These are phyloP conservation scores for Diaporthe sp. DNA, from an alignment of 2,329 filamentous ascomycete species.

Conservation along the genomic window DNA sequence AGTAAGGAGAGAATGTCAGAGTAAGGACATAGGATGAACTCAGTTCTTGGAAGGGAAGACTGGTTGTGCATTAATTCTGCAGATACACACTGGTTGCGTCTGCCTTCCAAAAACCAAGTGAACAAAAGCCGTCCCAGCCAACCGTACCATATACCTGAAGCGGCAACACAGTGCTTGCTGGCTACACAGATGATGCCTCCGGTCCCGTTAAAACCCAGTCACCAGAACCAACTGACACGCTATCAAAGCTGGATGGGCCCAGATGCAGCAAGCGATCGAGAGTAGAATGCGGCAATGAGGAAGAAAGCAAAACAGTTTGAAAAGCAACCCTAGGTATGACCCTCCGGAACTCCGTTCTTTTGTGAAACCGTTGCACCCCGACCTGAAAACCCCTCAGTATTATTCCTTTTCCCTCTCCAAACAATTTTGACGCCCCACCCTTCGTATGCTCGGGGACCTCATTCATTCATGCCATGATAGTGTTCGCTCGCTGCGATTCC, in stretches of 20 bases:
- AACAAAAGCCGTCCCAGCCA: neutral
- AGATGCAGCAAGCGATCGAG: constrained; percentile 35
- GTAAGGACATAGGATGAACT: neutral
- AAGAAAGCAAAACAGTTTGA: neutral
- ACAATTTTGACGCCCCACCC: constrained; percentile 32
- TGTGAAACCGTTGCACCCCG: constrained; percentile 27
- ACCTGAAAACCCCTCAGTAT: constrained; percentile 23
- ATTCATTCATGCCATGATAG: constrained; percentile 33
- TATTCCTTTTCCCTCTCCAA: constrained; percentile 35
- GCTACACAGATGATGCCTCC: constrained; percentile 20
- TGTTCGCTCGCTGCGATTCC: constrained; percentile 37
- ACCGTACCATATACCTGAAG: constrained; percentile 32
- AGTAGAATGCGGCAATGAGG: constrained; percentile 19
- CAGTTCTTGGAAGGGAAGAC: neutral
- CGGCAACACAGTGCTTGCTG: constrained; percentile 30
- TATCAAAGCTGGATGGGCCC: constrained; percentile 35
- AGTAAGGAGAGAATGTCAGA: neutral
- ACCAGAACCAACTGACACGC: constrained; percentile 35
- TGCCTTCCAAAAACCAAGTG: neutral
- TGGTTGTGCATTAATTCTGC: constrained; percentile 23
- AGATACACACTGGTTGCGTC: neutral
- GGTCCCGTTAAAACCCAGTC: constrained; percentile 1
- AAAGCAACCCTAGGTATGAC: constrained; percentile 35
- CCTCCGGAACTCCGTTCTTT: constrained; percentile 36
- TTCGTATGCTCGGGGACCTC: constrained; percentile 43